phyloP scores from a whole-genome alignment of 139 green algal species.

The Bryopsis sp. region DNA sequence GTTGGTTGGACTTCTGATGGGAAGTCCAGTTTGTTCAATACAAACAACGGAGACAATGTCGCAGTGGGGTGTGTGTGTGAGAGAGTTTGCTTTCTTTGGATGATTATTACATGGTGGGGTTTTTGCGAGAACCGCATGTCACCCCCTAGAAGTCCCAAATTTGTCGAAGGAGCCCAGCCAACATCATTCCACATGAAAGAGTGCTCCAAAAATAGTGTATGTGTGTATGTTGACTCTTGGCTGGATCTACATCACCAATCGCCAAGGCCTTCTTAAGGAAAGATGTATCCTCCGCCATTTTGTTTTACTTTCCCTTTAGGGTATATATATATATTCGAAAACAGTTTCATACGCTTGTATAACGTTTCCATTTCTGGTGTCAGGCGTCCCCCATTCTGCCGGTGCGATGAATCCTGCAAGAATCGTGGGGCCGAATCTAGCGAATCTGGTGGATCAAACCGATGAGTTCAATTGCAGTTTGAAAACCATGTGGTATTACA shows the following conservation, averaged over 20 bases:
- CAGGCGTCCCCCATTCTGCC: conserved; percentile 8
- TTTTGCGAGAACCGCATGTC: no score
- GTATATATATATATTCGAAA: conserved; percentile 4
- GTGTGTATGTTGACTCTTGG: neutral
- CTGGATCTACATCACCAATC: neutral
- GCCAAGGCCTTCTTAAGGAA: neutral
- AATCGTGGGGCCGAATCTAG: conserved; percentile 6
- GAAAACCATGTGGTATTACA: conserved; percentile 7
- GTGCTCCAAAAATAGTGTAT: neutral
- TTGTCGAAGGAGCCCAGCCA: no score
- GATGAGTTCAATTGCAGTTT: neutral
- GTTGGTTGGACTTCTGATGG: neutral
- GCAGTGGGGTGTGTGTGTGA: neutral
- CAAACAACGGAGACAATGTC: neutral
- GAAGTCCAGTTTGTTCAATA: no score
- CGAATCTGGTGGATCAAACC: neutral
- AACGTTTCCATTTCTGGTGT: neutral
- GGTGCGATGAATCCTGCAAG: conserved; percentile 9
- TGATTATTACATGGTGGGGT: no score
- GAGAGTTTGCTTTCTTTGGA: neutral
- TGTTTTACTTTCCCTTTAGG: neutral
- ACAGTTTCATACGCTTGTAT: neutral
- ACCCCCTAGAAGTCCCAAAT: no score
- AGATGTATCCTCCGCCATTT: neutral
- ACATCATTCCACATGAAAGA: no score